phyloP scores from a whole-genome alignment of 176 grass and related monocot species.

The Tillandsia leiboldiana region DNA sequence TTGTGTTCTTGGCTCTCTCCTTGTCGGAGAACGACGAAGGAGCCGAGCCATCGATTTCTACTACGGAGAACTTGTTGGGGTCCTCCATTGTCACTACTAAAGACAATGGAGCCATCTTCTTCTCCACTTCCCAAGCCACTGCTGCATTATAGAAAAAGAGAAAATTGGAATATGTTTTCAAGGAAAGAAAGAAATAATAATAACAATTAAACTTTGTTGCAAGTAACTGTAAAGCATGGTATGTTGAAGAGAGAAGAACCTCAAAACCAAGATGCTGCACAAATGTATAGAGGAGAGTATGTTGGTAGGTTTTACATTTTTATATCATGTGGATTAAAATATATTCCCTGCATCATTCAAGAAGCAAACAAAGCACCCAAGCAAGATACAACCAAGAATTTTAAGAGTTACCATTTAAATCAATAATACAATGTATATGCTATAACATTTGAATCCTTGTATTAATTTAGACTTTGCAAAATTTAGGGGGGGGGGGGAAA shows the following conservation, averaged over 20 bases:
- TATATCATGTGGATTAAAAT: conserved; percentile 9
- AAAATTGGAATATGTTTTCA: not conserved
- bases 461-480: too few species aligned
- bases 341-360: conserved; percentile 16
- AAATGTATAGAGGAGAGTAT: not conserved
- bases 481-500: too few species aligned
- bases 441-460: too few species aligned
- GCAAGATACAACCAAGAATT: conserved; percentile 8
- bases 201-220: not conserved
- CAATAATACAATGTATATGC: too few species aligned
- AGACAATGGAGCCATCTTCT: conserved; percentile 1
- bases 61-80: conserved; percentile 4
- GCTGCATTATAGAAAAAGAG: not conserved
- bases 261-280: too few species aligned
- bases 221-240: not conserved
- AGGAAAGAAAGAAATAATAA: not conserved
- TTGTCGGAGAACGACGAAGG: not conserved
- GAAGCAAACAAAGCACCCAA: conserved; percentile 10
- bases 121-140: not conserved
- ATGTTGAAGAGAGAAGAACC: too few species aligned
- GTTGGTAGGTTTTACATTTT: conserved; percentile 10
- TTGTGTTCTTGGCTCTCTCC: conserved; percentile 5
- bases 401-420: conserved; percentile 6
- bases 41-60: not conserved
- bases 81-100: conserved; percentile 21